phyloP scores from a whole-genome alignment of 768 basidiomycete species.

The Amanita molliuscula region DNA sequence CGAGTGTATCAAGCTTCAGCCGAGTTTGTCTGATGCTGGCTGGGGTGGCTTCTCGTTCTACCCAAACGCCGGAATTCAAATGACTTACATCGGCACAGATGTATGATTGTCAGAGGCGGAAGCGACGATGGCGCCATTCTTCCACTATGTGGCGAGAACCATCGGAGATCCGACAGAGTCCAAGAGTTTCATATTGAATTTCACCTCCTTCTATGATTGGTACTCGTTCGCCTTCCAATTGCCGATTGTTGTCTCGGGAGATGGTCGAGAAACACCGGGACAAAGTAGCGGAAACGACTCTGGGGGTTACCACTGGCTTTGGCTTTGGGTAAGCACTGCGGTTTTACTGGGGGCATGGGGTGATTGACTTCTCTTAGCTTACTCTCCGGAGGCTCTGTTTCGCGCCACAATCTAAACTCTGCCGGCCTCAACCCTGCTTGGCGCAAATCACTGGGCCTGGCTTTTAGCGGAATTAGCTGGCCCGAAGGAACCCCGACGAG shows the following conservation, averaged over 20 bases:
- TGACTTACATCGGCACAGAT: neutral
- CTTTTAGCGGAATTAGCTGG: conserved; percentile 16
- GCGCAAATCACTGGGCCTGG: conserved; percentile 28
- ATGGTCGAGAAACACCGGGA: neutral
- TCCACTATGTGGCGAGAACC: neutral
- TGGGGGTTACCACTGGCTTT: neutral
- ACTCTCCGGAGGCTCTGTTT: conserved; percentile 34
- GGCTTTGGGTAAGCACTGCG: neutral
- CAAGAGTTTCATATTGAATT: too few relatives aligned
- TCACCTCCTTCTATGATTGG: neutral
- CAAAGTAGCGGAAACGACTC: neutral
- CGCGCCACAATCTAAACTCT: conserved; percentile 22
- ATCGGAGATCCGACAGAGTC: neutral
- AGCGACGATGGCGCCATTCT: neutral
- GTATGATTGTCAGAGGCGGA: neutral
- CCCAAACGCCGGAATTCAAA: neutral
- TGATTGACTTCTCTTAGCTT: conserved; percentile 16
- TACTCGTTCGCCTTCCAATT: neutral
- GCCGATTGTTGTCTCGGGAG: neutral
- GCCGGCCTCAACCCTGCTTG: conserved; percentile 38
- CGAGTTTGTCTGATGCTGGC: neutral
- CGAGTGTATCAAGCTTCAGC: neutral
- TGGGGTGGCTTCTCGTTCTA: conserved; percentile 10
- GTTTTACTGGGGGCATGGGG: neutral
- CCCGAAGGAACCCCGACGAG: neutral